phyloP scores from a whole-genome alignment of 2,329 filamentous ascomycete genomes.

The Apiospora marii region DNA sequence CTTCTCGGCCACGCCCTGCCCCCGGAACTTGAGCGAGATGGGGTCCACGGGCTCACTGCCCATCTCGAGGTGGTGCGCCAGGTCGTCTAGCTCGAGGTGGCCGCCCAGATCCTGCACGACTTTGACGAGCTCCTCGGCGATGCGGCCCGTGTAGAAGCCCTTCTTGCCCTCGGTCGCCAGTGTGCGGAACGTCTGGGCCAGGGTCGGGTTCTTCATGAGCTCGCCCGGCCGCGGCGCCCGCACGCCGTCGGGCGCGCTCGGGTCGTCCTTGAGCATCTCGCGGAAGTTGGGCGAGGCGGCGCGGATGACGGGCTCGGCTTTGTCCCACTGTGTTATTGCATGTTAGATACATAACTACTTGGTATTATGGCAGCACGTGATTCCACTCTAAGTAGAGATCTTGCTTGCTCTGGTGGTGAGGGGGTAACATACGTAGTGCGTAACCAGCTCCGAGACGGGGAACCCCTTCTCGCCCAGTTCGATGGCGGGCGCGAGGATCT shows the following conservation, averaged over 20 bases:
- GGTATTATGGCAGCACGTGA: not conserved
- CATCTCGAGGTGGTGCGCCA: slow-evolving; percentile 73
- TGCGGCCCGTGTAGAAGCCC: slow-evolving; percentile 87
- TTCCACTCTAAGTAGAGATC: too few relatives aligned
- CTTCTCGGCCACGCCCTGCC: slow-evolving; percentile 58
- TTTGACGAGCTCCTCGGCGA: slow-evolving; percentile 83
- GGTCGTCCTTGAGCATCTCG: slow-evolving; percentile 87
- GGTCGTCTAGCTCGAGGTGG: slow-evolving; percentile 78
- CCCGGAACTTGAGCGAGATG: slow-evolving; percentile 81
- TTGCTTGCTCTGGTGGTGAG: not conserved
- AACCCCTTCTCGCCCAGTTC: slow-evolving; percentile 88
- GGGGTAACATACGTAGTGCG: slow-evolving; percentile 65
- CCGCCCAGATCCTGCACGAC: slow-evolving; percentile 81
- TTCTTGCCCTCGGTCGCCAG: slow-evolving; percentile 83
- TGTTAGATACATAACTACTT: not conserved
- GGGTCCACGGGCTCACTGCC: slow-evolving; percentile 83
- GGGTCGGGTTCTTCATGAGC: slow-evolving; percentile 83
- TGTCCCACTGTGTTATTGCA: slow-evolving; percentile 68
- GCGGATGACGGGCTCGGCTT: slow-evolving; percentile 68
- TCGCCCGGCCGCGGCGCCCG: slow-evolving; percentile 83
- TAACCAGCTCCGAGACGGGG: slow-evolving; percentile 83
- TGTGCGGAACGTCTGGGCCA: slow-evolving; percentile 82
- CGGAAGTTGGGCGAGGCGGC: slow-evolving; percentile 82
- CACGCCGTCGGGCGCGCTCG: slow-evolving; percentile 70
- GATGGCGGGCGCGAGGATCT: slow-evolving; percentile 85